Base-by-base conservation (phyloP, 2,329 filamentous ascomycete genomes). In the Talaromyces sp. region DNA sequence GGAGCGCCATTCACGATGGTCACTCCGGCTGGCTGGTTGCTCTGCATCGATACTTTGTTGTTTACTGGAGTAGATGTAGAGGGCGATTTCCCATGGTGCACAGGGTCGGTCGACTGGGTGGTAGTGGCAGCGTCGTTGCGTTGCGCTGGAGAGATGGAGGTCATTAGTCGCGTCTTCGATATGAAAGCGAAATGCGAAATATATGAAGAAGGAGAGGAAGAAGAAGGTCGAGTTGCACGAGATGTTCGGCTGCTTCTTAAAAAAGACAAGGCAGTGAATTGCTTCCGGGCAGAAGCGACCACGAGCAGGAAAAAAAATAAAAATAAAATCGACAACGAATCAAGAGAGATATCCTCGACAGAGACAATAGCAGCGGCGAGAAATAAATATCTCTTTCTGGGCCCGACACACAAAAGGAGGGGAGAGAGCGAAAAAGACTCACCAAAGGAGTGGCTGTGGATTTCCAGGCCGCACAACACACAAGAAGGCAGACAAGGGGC, bases 31-130 rank as follows among this genome's bases (percentile, higher is more conserved):
- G 71, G 67, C 59, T 72, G 68, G 31, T 68, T 60, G 66, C 74
- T 68, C 66, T 68, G 89, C 77, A 87, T 82, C 68, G 60, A 60
- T 56, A 83, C 82, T 79, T 89, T 90, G 84, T 91, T 91, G 85
- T 96, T 96, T 85, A 96, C 86, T 62, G 52, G 56, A 44, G 52
- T 56, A 76, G 90, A 86, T 71, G 86, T 85, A 71, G 88, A 86
- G 74, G 85, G 83, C 76, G 85, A 77, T 72, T 86, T 84, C 78
- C 82, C 82, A 83, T 84, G 78, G 73, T 80, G 77, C 72, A 80
- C 81, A 63, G 77, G 76, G 73, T 80, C 79, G 76, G 81, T 81
- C 71, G 79, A 79, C 76, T 84, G 85, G 76, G 84, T 85, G 74
- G 84, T 85, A 75, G 82, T 82, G 81, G 77, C 83, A 72, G 85